These are phyloP conservation scores for Fusarium stilboides DNA, from an alignment of 2,329 filamentous ascomycete species.

Conservation along the genomic window DNA sequence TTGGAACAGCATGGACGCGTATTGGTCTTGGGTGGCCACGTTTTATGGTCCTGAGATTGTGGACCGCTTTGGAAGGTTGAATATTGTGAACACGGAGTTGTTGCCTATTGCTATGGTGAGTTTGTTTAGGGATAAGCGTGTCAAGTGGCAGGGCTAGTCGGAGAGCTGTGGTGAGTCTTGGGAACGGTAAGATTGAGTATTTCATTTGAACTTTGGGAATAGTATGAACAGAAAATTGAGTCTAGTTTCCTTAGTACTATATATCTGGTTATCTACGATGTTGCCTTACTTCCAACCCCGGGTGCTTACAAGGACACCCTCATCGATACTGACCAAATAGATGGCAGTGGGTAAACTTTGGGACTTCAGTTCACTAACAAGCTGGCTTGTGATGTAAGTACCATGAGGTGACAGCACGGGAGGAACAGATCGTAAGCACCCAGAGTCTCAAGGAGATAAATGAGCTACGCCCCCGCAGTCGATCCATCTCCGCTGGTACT, in stretches of 20 bases:
- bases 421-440: too few relatives aligned
- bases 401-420: too few relatives aligned
- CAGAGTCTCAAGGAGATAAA: too few relatives aligned
- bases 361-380: too few relatives aligned
- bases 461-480: too few relatives aligned
- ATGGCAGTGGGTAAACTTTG: too few relatives aligned
- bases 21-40: constrained; percentile 65
- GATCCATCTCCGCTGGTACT: too few relatives aligned
- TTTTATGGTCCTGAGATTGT: constrained; percentile 63
- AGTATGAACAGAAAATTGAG: neutral
- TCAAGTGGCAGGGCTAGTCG: constrained; percentile 58
- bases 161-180: neutral
- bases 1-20: constrained; percentile 57
- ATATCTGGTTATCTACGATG: neutral
- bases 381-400: too few relatives aligned
- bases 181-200: rapidly evolving
- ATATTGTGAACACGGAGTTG: constrained; percentile 61
- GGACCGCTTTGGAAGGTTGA: constrained; percentile 61
- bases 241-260: neutral
- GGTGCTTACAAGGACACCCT: too few relatives aligned
- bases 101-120: constrained; percentile 65
- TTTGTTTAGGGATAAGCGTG: constrained; percentile 60
- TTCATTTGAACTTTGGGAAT: too few relatives aligned
- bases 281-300: too few relatives aligned
- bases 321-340: neutral